Percentiles rank a stretch among this genome's conserved stretches.
Conservation (phyloP, 2,329 filamentous ascomycete genomes). For the Xylariomycetidae sp. region DNA sequence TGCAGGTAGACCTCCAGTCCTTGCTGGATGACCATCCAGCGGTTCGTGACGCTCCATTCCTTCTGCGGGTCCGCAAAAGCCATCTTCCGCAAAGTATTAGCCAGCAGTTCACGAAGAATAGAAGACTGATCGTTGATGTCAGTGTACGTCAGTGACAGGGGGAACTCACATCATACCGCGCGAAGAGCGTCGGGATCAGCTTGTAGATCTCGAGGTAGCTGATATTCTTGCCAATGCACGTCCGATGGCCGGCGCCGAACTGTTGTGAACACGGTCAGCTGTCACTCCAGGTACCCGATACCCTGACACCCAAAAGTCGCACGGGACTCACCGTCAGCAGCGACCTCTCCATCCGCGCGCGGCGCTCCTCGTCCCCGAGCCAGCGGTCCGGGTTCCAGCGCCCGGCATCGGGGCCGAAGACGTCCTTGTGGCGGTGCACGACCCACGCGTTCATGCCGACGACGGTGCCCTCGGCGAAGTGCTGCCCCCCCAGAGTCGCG, state of each 20-base stretch:
- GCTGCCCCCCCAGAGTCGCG: slow-evolving; percentile 37
- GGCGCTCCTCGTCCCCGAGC: slow-evolving; percentile 18
- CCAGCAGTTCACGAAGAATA: too few relatives aligned
- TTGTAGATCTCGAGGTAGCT: slow-evolving; percentile 18
- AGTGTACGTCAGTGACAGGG: too few relatives aligned
- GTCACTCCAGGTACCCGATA: too few relatives aligned
- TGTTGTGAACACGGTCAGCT: too few relatives aligned
- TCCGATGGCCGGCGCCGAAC: slow-evolving; percentile 10
- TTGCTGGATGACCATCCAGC: too few relatives aligned
- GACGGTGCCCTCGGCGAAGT: slow-evolving; percentile 33
- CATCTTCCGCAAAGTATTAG: too few relatives aligned
- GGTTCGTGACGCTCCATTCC: too few relatives aligned
- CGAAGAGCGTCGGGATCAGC: slow-evolving; percentile 10
- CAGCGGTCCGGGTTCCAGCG: slow-evolving; percentile 53
- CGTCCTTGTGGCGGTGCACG: slow-evolving; percentile 46
- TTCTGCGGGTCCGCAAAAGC: too few relatives aligned
- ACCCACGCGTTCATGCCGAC: slow-evolving; percentile 59
- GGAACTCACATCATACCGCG: slow-evolving; percentile 6
- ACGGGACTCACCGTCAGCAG: too few relatives aligned
- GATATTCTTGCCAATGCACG: slow-evolving; percentile 18
- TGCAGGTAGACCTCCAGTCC: too few relatives aligned
- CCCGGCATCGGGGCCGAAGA: slow-evolving; percentile 53
- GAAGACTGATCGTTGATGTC: too few relatives aligned
- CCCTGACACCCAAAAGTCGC: too few relatives aligned
- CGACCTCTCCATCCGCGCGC: slow-evolving; percentile 8